These are phyloP conservation scores for Calocybe cyanea DNA, from an alignment of 768 basidiomycete species.

Conservation along the genomic window DNA sequence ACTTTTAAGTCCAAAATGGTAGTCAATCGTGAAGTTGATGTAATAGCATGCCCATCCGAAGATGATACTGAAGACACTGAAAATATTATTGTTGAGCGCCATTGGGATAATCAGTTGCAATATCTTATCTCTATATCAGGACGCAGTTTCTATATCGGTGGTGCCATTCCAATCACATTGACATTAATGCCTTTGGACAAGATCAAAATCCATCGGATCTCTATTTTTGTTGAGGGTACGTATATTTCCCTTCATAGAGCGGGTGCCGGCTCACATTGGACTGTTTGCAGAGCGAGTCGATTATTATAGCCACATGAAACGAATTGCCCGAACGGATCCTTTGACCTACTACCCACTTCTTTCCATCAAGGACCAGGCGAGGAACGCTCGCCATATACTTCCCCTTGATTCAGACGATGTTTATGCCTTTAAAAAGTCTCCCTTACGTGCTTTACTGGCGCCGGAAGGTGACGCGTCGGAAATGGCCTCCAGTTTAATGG, in stretches of 20 bases:
- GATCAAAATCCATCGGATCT: slow-evolving; percentile 72
- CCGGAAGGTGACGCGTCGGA: slow-evolving; percentile 53
- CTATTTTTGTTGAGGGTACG: slow-evolving; percentile 78
- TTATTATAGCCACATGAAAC: slow-evolving; percentile 68
- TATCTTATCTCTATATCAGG: slow-evolving; percentile 75
- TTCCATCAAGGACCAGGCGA: slow-evolving; percentile 52
- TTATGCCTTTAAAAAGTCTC: slow-evolving; percentile 61
- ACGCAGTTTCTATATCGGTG: slow-evolving; percentile 80
- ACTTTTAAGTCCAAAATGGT: slow-evolving; percentile 70
- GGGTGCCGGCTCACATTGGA: not conserved
- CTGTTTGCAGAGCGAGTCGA: slow-evolving; percentile 65
- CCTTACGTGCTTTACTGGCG: slow-evolving; percentile 50
- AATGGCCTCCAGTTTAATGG: slow-evolving; percentile 58
- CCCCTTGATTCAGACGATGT: slow-evolving; percentile 73
- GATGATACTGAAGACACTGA: slow-evolving; percentile 83
- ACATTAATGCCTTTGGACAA: slow-evolving; percentile 83
- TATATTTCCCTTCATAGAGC: not conserved
- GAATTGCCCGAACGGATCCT: slow-evolving; percentile 67
- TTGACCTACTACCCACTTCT: slow-evolving; percentile 59
- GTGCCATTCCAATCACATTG: slow-evolving; percentile 73
- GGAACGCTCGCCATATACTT: slow-evolving; percentile 58
- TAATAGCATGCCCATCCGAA: slow-evolving; percentile 74
- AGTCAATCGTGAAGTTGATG: slow-evolving; percentile 65
- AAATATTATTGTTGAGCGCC: slow-evolving; percentile 78
- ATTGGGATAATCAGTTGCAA: slow-evolving; percentile 87